phyloP scores from a whole-genome alignment of 1,139 yeast species.

The Debaryomyces psychrophilus region DNA sequence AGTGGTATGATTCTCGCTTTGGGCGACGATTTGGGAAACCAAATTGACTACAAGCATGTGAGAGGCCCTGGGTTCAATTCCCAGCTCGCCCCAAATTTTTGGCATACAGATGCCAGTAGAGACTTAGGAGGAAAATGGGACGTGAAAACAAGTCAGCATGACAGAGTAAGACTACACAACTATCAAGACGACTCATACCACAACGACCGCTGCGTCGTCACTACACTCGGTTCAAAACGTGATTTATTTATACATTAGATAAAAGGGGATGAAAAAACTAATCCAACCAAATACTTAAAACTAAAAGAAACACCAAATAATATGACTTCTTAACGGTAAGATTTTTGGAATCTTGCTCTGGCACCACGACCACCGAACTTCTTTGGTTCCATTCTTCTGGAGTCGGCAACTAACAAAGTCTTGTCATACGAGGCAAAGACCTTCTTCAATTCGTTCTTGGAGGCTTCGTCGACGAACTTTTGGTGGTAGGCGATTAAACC shows the following conservation, averaged over 20 bases:
- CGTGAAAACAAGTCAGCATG: background rate
- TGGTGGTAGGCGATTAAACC: slow-evolving; percentile 99
- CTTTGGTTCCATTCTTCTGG: slow-evolving; percentile 99
- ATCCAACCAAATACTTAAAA: slow-evolving; percentile 8
- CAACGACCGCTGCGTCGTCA: too few species aligned
- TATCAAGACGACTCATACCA: too few species aligned
- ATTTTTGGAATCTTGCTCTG: slow-evolving; percentile 99
- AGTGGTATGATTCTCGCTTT: slow-evolving; percentile 25
- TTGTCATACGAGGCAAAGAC: slow-evolving; percentile 97
- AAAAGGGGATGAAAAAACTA: slow-evolving; percentile 12
- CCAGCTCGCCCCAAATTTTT: slow-evolving; percentile 21
- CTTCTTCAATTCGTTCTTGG: slow-evolving; percentile 99
- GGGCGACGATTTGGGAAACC: slow-evolving; percentile 16
- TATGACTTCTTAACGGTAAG: slow-evolving; percentile 83
- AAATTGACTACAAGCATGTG: slow-evolving; percentile 18
- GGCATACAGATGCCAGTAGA: too few species aligned
- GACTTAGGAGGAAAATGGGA: background rate
- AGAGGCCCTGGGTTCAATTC: slow-evolving; percentile 26
- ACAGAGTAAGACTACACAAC: too few species aligned
- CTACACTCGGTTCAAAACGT: slow-evolving; percentile 8
- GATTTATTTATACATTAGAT: slow-evolving; percentile 18
- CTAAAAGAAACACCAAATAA: slow-evolving; percentile 11
- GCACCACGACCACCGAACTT: slow-evolving; percentile 99
- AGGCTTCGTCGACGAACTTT: slow-evolving; percentile 98
- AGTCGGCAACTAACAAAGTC: slow-evolving; percentile 98